Evolutionary conservation across 345 rosid genomes (phyloP), one percentile per base, ranked within the genome.

Genomic region (Moricandia arvensis): DNA sequence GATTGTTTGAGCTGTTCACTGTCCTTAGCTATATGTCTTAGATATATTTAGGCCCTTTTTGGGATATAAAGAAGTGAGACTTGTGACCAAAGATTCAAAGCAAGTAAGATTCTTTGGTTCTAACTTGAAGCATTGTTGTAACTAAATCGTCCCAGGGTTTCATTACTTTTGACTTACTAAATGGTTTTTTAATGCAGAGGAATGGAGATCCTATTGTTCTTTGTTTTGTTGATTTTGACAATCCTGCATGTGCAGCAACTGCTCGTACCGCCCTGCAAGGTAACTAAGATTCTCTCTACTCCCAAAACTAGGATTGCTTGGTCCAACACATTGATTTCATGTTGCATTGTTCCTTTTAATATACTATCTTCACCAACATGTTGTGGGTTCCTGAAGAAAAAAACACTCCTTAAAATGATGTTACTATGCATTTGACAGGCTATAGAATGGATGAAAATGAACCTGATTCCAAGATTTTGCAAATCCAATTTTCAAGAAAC

Each of bases 261-360:
- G 95, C 98, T 38, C 78, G 87, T 86, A 89, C 90, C 69, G 91
- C 97, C 37, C 81, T 93, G 84, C 97, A 93, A 89, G 97, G 98
- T 93, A 58, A 80, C 71, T 24, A 1, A 34, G 21, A 11, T 18
- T 34, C 55, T 49, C 61, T 16, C 31, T 49, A 9, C 57, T 35
- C 35, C 2, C 0, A 5, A 1, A 7, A 34, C 6, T 11, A 18
- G n/a, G 3, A 45, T 24, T 67, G 29, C 10, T 16, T 60, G 10
- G 16, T 53, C 45, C 41, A 17, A 37, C 64, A 17, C 30, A 6
- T 27, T 7, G 16, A 12, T n/a, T 41, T 65, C 31, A 49, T 64
- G 53, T 65, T 38, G 65, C 59, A 17, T 33, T 47, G 24, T 41
- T 57, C 57, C 45, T 66, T 66, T 18, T 2, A 31, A 26, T 6